A percentile compares a stretch with the other conserved stretches of the same genome.
These are phyloP conservation scores for Diaporthe citrichinensis DNA, from an alignment of 2,329 filamentous ascomycete species.

Conservation along the genomic window DNA sequence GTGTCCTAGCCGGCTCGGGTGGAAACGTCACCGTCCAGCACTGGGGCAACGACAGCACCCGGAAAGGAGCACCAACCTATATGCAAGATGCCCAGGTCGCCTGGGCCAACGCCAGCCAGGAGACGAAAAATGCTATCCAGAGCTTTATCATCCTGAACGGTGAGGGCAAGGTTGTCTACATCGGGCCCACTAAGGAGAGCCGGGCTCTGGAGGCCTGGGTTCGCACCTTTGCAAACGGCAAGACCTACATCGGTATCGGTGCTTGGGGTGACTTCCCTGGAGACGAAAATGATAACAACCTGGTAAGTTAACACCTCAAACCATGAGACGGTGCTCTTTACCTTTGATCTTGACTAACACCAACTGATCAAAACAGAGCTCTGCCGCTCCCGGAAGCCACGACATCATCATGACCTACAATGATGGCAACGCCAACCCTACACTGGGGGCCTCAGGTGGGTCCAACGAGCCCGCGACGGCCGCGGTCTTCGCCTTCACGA, in stretches of 20 bases:
- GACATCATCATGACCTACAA: constrained; percentile 56
- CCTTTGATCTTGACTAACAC: background rate
- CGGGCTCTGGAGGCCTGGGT: constrained; percentile 54
- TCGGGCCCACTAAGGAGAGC: constrained; percentile 53
- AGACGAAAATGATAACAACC: constrained; percentile 52
- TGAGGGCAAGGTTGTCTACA: constrained; percentile 51
- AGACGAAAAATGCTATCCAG: constrained; percentile 51
- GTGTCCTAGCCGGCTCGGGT: constrained; percentile 13
- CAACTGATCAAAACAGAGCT: constrained; percentile 46
- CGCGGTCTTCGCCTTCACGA: background rate
- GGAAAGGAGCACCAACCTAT: background rate
- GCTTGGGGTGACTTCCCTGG: constrained; percentile 52
- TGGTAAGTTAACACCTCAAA: background rate
- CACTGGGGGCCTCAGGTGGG: constrained; percentile 20
- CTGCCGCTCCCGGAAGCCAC: constrained; percentile 55
- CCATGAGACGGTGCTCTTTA: background rate
- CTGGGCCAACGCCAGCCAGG: constrained; percentile 44
- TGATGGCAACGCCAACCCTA: constrained; percentile 47
- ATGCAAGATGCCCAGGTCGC: constrained; percentile 21
- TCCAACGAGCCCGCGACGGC: background rate
- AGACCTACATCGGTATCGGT: constrained; percentile 57
- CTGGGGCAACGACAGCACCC: constrained; percentile 18
- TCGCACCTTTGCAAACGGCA: constrained; percentile 54
- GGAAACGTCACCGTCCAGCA: constrained; percentile 19
- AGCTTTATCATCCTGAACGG: constrained; percentile 49